phyloP scores from a whole-genome alignment of 805 yeast species.

The Yarrowia bubula region DNA sequence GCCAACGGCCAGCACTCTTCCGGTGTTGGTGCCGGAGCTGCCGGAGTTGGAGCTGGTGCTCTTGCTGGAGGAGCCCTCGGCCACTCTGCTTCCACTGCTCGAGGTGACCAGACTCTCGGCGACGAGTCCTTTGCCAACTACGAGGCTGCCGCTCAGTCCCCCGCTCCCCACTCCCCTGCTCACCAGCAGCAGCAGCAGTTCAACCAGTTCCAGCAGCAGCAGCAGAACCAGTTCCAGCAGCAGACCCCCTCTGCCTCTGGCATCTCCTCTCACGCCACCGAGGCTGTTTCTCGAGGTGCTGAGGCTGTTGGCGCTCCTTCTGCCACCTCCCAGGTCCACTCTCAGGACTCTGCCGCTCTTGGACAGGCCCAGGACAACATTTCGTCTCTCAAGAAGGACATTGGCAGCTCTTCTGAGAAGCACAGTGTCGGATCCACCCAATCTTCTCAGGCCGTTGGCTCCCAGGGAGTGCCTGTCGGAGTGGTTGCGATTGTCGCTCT shows the following conservation, averaged over 20 bases:
- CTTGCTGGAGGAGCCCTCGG: slow-evolving; percentile 37
- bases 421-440: slow-evolving; percentile 46
- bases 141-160: slow-evolving; percentile 34
- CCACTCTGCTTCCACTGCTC: slow-evolving; percentile 10
- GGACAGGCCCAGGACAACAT: slow-evolving; percentile 28
- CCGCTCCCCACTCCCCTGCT: slow-evolving; percentile 31
- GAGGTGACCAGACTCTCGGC: slow-evolving; percentile 29
- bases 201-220: slow-evolving; percentile 31
- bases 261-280: neutral
- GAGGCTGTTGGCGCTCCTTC: neutral
- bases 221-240: slow-evolving; percentile 12
- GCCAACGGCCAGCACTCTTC: slow-evolving; percentile 44
- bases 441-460: slow-evolving; percentile 38
- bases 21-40: slow-evolving; percentile 31
- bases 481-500: slow-evolving; percentile 56
- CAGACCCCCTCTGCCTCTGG: neutral
- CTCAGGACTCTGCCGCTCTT: slow-evolving; percentile 16
- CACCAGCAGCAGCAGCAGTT: slow-evolving; percentile 28
- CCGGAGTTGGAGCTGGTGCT: slow-evolving; percentile 34
- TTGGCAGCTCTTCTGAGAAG: slow-evolving; percentile 31
- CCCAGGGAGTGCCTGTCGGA: slow-evolving; percentile 52
- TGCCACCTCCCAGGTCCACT: slow-evolving; percentile 19
- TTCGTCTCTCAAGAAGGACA: slow-evolving; percentile 29
- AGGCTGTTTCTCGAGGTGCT: slow-evolving; percentile 11
- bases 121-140: slow-evolving; percentile 28